Percentiles rank a stretch among this genome's conserved stretches.
Evolutionary conservation across 2,329 filamentous ascomycete genomes (phyloP).

Genomic region (Fusarium torulosum): DNA sequence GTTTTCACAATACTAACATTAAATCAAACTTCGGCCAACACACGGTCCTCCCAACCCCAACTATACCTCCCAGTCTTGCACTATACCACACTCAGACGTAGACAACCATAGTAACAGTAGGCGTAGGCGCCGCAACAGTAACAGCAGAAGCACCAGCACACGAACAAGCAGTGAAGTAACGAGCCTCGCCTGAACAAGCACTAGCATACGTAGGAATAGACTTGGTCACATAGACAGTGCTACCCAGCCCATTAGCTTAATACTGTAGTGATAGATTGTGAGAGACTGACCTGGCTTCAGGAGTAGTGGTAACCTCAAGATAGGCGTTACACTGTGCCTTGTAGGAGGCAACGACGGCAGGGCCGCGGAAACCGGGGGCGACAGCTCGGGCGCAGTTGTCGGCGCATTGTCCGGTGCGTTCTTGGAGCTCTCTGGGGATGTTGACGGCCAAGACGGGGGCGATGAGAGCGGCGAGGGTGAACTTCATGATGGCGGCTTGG

Average conservation of each 20-base stretch:
- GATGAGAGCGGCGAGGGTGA: conserved; percentile 34
- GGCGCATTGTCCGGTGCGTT: conserved; percentile 26
- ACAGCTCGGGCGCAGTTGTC: conserved; percentile 42
- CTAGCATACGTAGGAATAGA: conserved; percentile 41
- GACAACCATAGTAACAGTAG: conserved; percentile 37
- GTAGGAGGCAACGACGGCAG: conserved; percentile 22
- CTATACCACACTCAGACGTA: background rate
- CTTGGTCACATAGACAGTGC: conserved; percentile 40
- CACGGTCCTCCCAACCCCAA: no score
- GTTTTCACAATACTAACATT: no score
- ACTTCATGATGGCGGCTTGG: conserved; percentile 33
- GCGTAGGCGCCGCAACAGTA: conserved; percentile 33
- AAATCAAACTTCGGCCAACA: no score
- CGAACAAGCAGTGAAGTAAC: conserved; percentile 41
- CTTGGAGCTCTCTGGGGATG: conserved; percentile 33
- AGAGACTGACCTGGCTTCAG: conserved; percentile 25
- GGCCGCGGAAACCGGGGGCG: conserved; percentile 31
- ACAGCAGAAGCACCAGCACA: conserved; percentile 32
- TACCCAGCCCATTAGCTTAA: background rate
- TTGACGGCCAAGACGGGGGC: conserved; percentile 28
- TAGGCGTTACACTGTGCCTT: conserved; percentile 40
- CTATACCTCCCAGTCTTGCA: no score
- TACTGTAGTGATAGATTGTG: fast-evolving
- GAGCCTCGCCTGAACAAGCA: conserved; percentile 38
- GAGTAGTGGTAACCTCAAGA: conserved; percentile 34